Evolutionary conservation across 208 protist genomes (phyloP).

Genomic region (Angomonas deanei): DNA sequence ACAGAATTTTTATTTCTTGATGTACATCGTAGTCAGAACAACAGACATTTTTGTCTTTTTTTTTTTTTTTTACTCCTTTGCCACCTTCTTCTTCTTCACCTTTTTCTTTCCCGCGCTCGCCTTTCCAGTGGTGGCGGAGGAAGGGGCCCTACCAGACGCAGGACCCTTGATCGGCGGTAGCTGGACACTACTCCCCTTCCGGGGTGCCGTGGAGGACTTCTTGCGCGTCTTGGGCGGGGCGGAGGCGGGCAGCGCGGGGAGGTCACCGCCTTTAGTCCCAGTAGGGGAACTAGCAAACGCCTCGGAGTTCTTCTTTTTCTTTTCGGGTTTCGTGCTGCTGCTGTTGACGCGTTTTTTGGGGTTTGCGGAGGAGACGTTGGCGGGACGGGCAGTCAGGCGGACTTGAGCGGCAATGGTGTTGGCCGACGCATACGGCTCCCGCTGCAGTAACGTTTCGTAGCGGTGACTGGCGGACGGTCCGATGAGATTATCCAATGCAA

Average conservation of each 20-base stretch:
- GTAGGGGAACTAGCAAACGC: too few species aligned
- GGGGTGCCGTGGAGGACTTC: neutral
- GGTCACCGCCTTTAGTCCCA: neutral
- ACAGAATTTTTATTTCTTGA: constrained; percentile 6
- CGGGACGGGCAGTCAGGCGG: neutral
- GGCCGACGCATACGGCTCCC: neutral
- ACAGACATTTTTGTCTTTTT: constrained; percentile 6
- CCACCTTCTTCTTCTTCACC: constrained; percentile 12
- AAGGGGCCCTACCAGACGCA: neutral
- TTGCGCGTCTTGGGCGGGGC: neutral
- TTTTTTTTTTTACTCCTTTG: constrained; percentile 6
- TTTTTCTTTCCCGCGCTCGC: neutral
- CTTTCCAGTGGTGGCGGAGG: neutral
- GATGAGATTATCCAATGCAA: neutral
- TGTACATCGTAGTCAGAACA: constrained; percentile 2
- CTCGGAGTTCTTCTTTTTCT: too few species aligned
- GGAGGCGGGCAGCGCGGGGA: neutral
- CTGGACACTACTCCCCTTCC: neutral
- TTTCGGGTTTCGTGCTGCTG: neutral
- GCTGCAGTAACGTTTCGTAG: constrained; percentile 1
- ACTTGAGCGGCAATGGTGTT: neutral
- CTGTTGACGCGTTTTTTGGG: neutral
- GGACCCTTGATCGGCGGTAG: neutral
- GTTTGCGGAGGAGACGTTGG: neutral
- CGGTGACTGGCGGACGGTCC: neutral